Evolutionary conservation across 441 rosid species (phyloP).

Genomic region (Kokia cookei): DNA sequence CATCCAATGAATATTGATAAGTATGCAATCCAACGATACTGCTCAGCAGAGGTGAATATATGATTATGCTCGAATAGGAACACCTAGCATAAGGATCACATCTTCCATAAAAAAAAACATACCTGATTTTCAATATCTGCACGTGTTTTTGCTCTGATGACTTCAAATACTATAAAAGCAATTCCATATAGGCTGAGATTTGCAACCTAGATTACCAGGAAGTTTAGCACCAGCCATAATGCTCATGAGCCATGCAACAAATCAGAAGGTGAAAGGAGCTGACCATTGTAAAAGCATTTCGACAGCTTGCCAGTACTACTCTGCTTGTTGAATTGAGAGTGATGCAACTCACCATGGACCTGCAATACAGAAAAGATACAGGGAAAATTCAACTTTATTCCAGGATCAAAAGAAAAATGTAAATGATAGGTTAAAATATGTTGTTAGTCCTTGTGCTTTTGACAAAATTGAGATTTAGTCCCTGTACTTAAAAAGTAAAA

Average conservation of each 20-base stretch:
- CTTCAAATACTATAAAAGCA: slow-evolving; percentile 62
- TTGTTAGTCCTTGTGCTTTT: no score
- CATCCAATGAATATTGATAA: slow-evolving; percentile 75
- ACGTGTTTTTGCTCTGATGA: slow-evolving; percentile 38
- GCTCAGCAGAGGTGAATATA: slow-evolving; percentile 20
- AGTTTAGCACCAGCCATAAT: slow-evolving; percentile 2
- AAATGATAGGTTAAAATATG: no score
- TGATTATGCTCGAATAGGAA: slow-evolving; percentile 3
- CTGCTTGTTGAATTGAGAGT: slow-evolving; percentile 84
- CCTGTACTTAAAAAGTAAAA: no score
- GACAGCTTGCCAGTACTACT: slow-evolving; percentile 83
- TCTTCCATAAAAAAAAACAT: slow-evolving; percentile 3
- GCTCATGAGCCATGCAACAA: slow-evolving; percentile 5
- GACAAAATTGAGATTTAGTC: no score
- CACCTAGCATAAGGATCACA: background rate
- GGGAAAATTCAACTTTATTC: background rate
- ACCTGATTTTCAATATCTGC: slow-evolving; percentile 82
- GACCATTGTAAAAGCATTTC: slow-evolving; percentile 97
- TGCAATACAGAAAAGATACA: slow-evolving; percentile 21
- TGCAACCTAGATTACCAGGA: slow-evolving; percentile 52
- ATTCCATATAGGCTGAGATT: slow-evolving; percentile 82
- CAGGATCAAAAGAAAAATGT: background rate
- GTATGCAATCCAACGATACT: slow-evolving; percentile 97
- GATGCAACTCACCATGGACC: slow-evolving; percentile 96
- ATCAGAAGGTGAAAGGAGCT: slow-evolving; percentile 16